Evolutionary conservation across 352 stramenopile genomes (phyloP), one percentile per base, ranked within the genome.

Genomic region (Pythium oligandrum): DNA sequence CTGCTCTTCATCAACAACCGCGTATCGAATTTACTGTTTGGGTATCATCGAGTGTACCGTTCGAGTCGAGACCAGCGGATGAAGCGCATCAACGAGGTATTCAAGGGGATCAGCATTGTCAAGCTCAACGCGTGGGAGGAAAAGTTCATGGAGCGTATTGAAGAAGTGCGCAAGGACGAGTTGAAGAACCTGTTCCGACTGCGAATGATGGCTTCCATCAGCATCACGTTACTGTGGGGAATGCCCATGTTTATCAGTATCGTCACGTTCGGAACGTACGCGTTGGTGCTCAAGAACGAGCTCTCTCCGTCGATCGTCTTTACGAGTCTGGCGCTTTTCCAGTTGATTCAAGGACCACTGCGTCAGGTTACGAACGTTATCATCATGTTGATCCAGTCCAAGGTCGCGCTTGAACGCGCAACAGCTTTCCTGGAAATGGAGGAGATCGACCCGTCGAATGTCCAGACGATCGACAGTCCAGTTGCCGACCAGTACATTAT

Each of bases 91-190:
- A 73, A 72, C 30, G 76, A 89, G 40, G 73, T 70, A 2, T 78
- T 88, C 53, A 83, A 65, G 40, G 68, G 71, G 9, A 96, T 98
- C 53, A 73, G 80, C 33, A 90, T 97, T 53, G 84, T 98, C 71
- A 98, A 98, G 68, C 88, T 96, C 47, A 96, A 97, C 66, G 85
- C 86, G 1, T 97, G 86, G 88, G 91, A 98, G 55, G 51, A 75
- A 36, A 79, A 82, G 3, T 93, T 98, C 64, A 68, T 68, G n/a
- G 79, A 82, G 38, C 76, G 89, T 10, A 83, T 86, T 31, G 55
- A 61, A 1, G 44, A 55, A 35, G 49, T 57, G 5, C 63, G 75
- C 0, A 32, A 50, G 6, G 50, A 30, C 4, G 75, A 83, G 44
- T 49, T 83, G 43, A 12, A 61, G 2, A 52, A 71, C 31, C 35